These are phyloP conservation scores for Capsella bursapastoris DNA, from an alignment of 345 rosid genomes.

Conservation along the genomic window DNA sequence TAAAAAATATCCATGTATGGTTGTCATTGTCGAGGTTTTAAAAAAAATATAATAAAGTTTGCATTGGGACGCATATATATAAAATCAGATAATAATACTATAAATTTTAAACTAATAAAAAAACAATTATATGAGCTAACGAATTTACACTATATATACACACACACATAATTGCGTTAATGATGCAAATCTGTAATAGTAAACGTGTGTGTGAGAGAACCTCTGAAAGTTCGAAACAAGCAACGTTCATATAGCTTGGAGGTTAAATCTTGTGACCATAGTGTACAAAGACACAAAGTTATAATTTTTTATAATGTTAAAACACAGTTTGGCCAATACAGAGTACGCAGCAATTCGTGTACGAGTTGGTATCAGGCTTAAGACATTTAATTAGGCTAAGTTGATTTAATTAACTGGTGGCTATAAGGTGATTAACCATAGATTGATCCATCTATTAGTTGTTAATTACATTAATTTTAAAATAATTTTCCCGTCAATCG, in stretches of 20 bases:
- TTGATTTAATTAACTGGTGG: slow-evolving; percentile 15
- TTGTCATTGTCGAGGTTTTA: slow-evolving; percentile 31
- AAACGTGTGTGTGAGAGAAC: not conserved
- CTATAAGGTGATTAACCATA: slow-evolving; percentile 8
- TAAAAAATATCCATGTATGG: not conserved
- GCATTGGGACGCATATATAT: not conserved
- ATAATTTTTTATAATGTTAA: not conserved
- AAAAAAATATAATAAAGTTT: not conserved
- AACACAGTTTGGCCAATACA: not conserved
- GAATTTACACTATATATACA: no score
- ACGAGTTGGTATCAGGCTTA: slow-evolving; percentile 17
- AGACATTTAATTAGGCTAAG: not conserved
- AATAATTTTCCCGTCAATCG: not conserved
- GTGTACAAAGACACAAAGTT: slow-evolving; percentile 1
- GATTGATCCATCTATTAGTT: slow-evolving; percentile 17
- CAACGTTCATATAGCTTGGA: not conserved
- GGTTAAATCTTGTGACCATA: not conserved
- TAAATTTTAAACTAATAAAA: no score
- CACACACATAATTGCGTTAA: not conserved
- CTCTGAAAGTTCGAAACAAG: not conserved
- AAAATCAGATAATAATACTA: not conserved
- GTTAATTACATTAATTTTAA: not conserved
- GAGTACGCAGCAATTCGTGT: slow-evolving; percentile 12
- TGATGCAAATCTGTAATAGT: not conserved
- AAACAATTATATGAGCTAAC: not conserved